Evolutionary conservation across 2,329 filamentous ascomycete genomes (phyloP).

Genomic region (Nannizziopsis arthrosporioides): DNA sequence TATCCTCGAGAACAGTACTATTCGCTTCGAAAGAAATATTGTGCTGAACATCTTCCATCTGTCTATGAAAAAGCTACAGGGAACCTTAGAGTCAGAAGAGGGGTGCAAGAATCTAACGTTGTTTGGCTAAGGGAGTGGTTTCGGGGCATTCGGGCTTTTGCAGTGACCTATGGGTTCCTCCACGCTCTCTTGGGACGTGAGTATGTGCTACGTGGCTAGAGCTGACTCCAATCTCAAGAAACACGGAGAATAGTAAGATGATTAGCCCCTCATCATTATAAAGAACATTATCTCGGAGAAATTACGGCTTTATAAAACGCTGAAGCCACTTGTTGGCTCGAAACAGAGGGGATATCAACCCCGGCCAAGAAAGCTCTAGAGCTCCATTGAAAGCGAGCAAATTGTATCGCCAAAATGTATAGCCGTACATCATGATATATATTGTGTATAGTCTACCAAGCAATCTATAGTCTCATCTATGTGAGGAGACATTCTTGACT

Average conservation of each 20-base stretch:
- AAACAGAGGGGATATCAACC: neutral
- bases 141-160: neutral
- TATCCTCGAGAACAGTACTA: constrained; percentile 32
- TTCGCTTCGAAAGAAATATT: constrained; percentile 28
- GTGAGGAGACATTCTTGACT: neutral
- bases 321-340: too few species aligned
- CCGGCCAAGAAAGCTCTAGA: neutral
- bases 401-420: neutral
- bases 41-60: constrained; percentile 25
- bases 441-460: neutral
- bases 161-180: neutral
- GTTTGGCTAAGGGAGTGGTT: constrained; percentile 1
- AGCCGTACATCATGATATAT: neutral
- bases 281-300: too few species aligned
- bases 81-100: constrained; percentile 4
- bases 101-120: neutral
- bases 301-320: too few species aligned
- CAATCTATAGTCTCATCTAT: neutral
- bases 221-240: too few species aligned
- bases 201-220: constrained; percentile 1
- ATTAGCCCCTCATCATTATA: too few species aligned
- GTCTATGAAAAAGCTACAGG: constrained; percentile 29
- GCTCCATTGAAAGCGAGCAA: neutral
- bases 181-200: constrained; percentile 1
- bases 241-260: too few species aligned